Base-by-base conservation (phyloP, 306 rosid species). In the Acacia confusa region DNA sequence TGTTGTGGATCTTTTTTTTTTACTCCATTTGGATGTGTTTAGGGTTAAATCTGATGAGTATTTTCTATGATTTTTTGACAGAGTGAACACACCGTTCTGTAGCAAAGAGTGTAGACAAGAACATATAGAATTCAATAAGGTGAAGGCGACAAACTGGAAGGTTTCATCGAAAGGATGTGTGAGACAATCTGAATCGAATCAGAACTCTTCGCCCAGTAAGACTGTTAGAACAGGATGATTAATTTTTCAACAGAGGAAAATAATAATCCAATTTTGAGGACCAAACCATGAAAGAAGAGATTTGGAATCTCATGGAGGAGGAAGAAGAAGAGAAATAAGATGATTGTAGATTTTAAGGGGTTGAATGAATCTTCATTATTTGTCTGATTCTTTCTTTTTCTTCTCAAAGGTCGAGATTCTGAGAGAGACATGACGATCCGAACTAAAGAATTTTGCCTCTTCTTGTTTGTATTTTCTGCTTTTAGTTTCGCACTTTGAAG, bases 71-170 rank as follows among this genome's bases (percentile, higher is more conserved):
- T n/a, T n/a, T n/a, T n/a, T n/a, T n/a, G n/a, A n/a, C n/a, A n/a
- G n/a, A n/a, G n/a, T n/a, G n/a, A n/a, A n/a, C n/a, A n/a, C n/a
- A n/a, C n/a, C 98, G n/a, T 95, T 95, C 58, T 95, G 98, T 70
- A 92, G 98, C 91, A 83, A 89, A 87, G 98, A 95, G 82, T 95
- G 97, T 78, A 90, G 98, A 40, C 86, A 92, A 75, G 97, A 95
- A 41, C 94, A 92, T 58, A 95, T 95, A 74, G 94, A 92, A 82
- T 60, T 88, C 34, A 97, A 95, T 61, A 95, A 95, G 12, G 84
- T 89, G 14, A 90, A 89, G 32, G 97, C 89, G 73, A 92, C 86
- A 78, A 89, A 83, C 58, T 90, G 91, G 91, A 91, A 90, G 44
- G 80, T 38, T 79, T 83, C 92, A 22, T 85, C 96, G n/a, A 85